Base-by-base conservation (phyloP, 2,329 filamentous ascomycete species). In the Aspergillus quadrilineatus region DNA sequence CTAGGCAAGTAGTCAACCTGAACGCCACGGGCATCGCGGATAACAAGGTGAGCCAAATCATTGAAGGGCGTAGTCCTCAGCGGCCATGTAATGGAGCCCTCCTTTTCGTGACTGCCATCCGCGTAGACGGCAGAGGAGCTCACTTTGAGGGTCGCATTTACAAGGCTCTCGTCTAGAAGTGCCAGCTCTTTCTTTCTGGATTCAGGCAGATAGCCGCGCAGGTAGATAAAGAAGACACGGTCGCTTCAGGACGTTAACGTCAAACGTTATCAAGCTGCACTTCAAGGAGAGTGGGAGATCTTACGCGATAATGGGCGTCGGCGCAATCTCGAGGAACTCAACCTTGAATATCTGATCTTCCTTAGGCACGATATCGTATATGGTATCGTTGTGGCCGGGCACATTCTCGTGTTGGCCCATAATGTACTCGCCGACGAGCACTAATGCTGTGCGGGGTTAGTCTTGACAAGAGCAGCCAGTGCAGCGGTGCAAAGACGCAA, bases 191-290 rank as follows among this genome's bases (percentile, higher is more conserved):
- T 22, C 56, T 43, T 59, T 60, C 50, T 61, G 30, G 51, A 59
- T 50, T 57, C 37, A 42, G 59, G 50, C 30, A 59, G 48, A 47
- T 55, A 36, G 15, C 53, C 53, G 47, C 53, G 41, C 17, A 61
- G 50, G 53, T 53, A 57, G 59, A 53, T 47, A 42, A 61, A 59
- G 43, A 61, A 55, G 56, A 61, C 29, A 42, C 50, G 43, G 50
- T 59, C 50, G 30, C 50, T 61, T 56, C 1, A 57, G 36, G 12
- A 7, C 22, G 36, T 51, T 34, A 22, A 22, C 22, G 12, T 53
- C 14, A 53, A 50, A 29, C 5, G 26, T 29, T 10, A n/a, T 29
- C 14, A 45, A 29, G 26, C 26, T 29, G 22, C 42, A 45, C 43
- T 28, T 30, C 43, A 28, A 45, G 36, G 36, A 39, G 46, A 28